Evolutionary conservation across 208 protist genomes (phyloP), one percentile per base, ranked within the genome.

Genomic region (Phytomonas sp.): DNA sequence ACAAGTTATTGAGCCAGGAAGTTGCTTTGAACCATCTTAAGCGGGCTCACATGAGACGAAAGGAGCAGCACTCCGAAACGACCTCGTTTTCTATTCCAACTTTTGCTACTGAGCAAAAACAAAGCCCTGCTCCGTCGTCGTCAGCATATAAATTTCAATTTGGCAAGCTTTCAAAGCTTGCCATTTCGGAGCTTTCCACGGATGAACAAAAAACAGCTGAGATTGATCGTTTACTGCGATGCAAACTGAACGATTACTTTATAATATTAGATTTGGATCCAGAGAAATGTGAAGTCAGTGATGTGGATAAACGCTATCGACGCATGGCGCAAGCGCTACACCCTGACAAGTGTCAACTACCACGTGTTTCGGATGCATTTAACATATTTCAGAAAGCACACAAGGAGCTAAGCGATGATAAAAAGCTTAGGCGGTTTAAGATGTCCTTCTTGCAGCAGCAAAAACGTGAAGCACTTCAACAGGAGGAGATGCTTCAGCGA

Each of bases 311-410:
- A 40, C 80, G 72, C 19, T 96, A 91, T 73, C 86, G 88, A 29
- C 80, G 69, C 62, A 92, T 94, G 73, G 92, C 87, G n/a, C 77
- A 92, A 70, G 83, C 84, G 6, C 78, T 96, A 30, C 92, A 96
- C 67, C 92, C 92, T 6, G 92, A 96, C 75, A 96, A 96, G 80
- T 96, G 92, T 74, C 77, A 82, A 49, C 78, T 94, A 33, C 83
- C 83, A 7, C 80, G 83, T 49, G 92, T 88, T 26, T 74, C 78
- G 7, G 85, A 86, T 36, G 92, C 88, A 40, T 96, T 96, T 71
- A 84, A 81, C 8, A 69, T 86, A 2, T 84, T 89, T 42, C 88
- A 94, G 67, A 83, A 78, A 63, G 91, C 91, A n/a, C 84, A 93
- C 79, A 86, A 91, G 72, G 78, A 88, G 64, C 76, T 96, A 36